phyloP scores from a whole-genome alignment of 352 stramenopile genomes.

The Phytopythium ostracodes region DNA sequence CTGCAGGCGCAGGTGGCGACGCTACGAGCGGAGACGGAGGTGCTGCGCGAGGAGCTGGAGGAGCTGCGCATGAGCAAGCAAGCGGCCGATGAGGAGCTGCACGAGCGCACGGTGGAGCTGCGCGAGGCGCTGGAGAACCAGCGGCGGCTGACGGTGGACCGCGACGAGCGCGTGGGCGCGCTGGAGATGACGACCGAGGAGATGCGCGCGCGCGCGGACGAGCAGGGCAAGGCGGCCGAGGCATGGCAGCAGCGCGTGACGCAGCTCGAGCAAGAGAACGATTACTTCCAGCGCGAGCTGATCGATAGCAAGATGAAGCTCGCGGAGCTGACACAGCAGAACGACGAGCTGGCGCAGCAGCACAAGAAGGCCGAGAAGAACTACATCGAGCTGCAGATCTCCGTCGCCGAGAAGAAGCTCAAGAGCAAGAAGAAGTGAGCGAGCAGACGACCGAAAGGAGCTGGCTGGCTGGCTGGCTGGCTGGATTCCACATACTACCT shows the following conservation, averaged over 20 bases:
- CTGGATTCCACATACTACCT: background rate
- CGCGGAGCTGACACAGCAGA: conserved; percentile 62
- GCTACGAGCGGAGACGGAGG: conserved; percentile 44
- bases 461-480: no score
- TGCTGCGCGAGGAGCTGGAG: conserved; percentile 44
- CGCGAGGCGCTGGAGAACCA: conserved; percentile 45
- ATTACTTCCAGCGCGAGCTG: conserved; percentile 79
- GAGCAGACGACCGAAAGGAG: no score
- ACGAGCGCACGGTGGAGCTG: conserved; percentile 33
- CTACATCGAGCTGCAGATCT: conserved; percentile 45
- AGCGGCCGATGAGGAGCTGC: conserved; percentile 46
- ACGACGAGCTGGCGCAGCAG: conserved; percentile 61
- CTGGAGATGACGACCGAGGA: conserved; percentile 54
- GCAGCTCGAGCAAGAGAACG: conserved; percentile 67
- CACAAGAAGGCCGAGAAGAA: conserved; percentile 67
- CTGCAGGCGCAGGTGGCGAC: conserved; percentile 46
- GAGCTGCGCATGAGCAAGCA: conserved; percentile 42
- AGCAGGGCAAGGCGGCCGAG: conserved; percentile 29
- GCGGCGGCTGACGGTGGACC: conserved; percentile 27
- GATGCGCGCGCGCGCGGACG: conserved; percentile 33
- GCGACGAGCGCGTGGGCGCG: conserved; percentile 38
- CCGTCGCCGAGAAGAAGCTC: conserved; percentile 31
- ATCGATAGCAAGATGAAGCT: conserved; percentile 85
- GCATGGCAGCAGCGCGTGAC: conserved; percentile 30
- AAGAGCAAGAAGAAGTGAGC: conserved; percentile 44